Evolutionary conservation across 2,329 filamentous ascomycete species (phyloP).

Genomic region (Botrytis elliptica): DNA sequence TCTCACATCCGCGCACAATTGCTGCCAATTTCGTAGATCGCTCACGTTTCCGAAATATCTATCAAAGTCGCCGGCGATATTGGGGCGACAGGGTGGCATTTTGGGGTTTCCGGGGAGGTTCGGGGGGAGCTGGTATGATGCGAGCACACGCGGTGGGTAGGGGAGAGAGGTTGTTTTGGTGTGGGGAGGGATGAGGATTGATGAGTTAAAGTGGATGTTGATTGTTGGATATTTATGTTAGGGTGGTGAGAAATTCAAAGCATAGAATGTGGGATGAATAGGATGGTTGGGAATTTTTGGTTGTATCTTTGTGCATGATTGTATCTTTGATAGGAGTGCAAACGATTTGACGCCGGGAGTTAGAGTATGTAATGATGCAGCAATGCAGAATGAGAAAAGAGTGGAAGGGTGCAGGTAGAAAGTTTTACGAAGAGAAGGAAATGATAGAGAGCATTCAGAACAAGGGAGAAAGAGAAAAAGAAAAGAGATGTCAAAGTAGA

Average conservation of each 20-base stretch:
- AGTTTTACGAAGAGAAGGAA: neutral
- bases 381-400: neutral
- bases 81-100: neutral
- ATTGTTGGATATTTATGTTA: neutral
- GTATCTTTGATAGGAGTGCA: too few relatives aligned
- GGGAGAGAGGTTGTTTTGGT: neutral
- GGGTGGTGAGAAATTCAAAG: neutral
- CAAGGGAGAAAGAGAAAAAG: neutral
- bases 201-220: neutral
- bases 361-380: neutral
- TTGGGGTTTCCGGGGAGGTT: neutral
- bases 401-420: neutral
- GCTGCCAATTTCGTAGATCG: slow-evolving; percentile 9
- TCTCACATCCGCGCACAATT: slow-evolving; percentile 5
- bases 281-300: neutral
- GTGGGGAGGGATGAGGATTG: neutral
- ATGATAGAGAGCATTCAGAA: neutral
- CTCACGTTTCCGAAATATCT: neutral
- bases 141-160: neutral
- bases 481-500: neutral
- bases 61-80: neutral
- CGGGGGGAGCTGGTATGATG: neutral
- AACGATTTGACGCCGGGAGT: neutral
- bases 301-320: neutral
- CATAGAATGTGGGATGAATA: neutral